Evolutionary conservation across 345 rosid species (phyloP), one percentile per base, ranked within the genome.

Genomic region (Camelina sativa): DNA sequence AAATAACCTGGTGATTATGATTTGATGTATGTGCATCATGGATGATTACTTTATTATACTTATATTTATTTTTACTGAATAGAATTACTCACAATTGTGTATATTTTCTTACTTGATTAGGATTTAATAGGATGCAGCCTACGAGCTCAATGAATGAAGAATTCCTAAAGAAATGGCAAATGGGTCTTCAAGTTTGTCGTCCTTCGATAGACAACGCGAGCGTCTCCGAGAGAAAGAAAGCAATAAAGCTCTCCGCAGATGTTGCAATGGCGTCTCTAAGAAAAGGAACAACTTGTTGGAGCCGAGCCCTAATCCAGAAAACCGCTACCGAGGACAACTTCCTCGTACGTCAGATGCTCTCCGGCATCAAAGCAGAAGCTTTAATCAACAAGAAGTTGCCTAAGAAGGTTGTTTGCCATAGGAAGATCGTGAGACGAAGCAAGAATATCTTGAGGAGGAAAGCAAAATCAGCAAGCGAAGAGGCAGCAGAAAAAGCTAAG

Each of bases 161-260:
- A 71, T 86, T 93, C 77, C 80, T 93, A 10, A 88, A 86, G 85
- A 93, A 87, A 78, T 93, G 97, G 98, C 79, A 86, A 72, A 62
- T 46, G 79, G 89, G 94, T 69, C 85, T 93, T 50, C 81, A 78
- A 35, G 64, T 83, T 58, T 85, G 71, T 25, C 69, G 72, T 25
- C 77, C 82, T 66, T 66, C 84, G 4, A 79, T 76, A 62, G 81
- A 82, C 65, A 81, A 76, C 54, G 82, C 82, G 73, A 86, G 68
- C 72, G 40, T 93, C 58, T 62, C 66, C 52, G 89, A 88, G 65
- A 86, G 98, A 59, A 91, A 85, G 78, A 88, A 80, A 65, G 88
- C 90, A 7, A 91, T 93, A 72, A 89, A 91, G 79, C 83, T 91
- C 74, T 85, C 98, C 0, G 89, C 98, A 17, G 98, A 93, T 72